Evolutionary conservation across 1,284 basidiomycete species (phyloP).

Genomic region (Moesziomyces sp.): DNA sequence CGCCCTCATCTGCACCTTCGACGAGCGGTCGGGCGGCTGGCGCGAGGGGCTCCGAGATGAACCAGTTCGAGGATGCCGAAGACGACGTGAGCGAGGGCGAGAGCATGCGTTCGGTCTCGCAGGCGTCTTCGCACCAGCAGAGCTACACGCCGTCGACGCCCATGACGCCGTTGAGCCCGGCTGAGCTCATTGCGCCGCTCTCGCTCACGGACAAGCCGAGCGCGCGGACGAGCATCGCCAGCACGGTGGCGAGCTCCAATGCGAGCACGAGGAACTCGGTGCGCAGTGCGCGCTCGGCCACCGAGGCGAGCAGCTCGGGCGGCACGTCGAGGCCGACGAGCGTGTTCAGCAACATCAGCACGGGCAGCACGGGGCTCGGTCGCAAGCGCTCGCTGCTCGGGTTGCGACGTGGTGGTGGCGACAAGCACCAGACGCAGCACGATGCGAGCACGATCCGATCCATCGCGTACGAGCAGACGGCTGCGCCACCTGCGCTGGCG

Average conservation of each 20-base stretch:
- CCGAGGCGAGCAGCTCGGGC: conserved; percentile 23
- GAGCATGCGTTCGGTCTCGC: conserved; percentile 49
- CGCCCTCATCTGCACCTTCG: conserved; percentile 10
- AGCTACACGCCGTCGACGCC: conserved; percentile 49
- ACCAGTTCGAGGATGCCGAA: conserved; percentile 73
- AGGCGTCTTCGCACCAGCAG: conserved; percentile 46
- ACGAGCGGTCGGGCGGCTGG: conserved; percentile 1
- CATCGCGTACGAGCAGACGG: conserved; percentile 45
- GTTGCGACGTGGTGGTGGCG: conserved; percentile 18
- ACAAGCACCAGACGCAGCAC: conserved; percentile 21
- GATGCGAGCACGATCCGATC: conserved; percentile 40
- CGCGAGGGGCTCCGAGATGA: conserved; percentile 50
- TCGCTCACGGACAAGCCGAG: conserved; percentile 41
- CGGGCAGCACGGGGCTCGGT: conserved; percentile 34
- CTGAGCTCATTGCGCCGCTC: conserved; percentile 49
- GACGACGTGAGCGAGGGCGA: conserved; percentile 68
- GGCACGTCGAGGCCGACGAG: conserved; percentile 43
- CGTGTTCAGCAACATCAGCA: conserved; percentile 52
- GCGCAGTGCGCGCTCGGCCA: conserved; percentile 29
- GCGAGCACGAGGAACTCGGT: conserved; percentile 34
- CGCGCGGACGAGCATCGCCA: conserved; percentile 21
- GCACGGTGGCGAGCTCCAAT: conserved; percentile 18
- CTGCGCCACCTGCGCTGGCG: conserved; percentile 26
- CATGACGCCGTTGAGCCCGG: conserved; percentile 51
- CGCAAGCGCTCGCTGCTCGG: conserved; percentile 46